These are phyloP conservation scores for Aureobasidium sp. DNA, from an alignment of 2,329 filamentous ascomycete genomes.

Conservation along the genomic window DNA sequence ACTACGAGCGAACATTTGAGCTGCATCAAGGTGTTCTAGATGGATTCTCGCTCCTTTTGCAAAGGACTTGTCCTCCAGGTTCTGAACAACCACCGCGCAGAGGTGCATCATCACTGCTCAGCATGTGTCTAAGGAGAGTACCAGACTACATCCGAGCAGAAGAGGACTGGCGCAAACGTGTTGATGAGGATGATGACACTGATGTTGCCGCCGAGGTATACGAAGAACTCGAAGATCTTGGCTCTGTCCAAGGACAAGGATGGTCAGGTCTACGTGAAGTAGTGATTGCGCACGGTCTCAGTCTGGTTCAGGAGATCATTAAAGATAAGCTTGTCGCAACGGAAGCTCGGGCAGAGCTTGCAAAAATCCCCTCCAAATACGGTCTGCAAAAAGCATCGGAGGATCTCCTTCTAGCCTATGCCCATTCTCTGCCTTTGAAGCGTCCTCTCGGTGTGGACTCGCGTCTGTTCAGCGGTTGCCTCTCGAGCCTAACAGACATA, in stretches of 20 bases:
- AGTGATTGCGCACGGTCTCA: conserved; percentile 36
- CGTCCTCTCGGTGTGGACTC: background rate
- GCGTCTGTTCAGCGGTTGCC: conserved; percentile 8
- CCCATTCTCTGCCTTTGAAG: conserved; percentile 9
- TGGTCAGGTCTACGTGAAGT: conserved; percentile 36
- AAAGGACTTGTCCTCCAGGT: conserved; percentile 23
- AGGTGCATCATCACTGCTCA: conserved; percentile 34
- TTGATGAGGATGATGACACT: conserved; percentile 28
- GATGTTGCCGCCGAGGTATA: conserved; percentile 35
- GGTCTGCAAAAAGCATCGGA: background rate
- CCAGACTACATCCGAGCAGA: conserved; percentile 37
- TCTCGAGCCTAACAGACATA: background rate
- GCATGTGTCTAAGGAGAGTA: conserved; percentile 34
- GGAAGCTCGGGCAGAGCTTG: conserved; percentile 3
- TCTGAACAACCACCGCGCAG: conserved; percentile 20
- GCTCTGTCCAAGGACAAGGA: conserved; percentile 28
- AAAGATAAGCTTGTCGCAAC: conserved; percentile 26
- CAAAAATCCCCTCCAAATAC: background rate
- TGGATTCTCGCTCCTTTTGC: conserved; percentile 18
- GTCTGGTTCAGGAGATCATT: conserved; percentile 33
- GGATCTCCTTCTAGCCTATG: background rate
- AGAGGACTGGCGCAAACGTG: conserved; percentile 31
- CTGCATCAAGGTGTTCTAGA: conserved; percentile 17
- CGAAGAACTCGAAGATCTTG: conserved; percentile 34
- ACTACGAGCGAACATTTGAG: conserved; percentile 15